Percentiles rank a stretch among this genome's conserved stretches.
These are phyloP conservation scores for Xerocomellus dryophilus DNA, from an alignment of 768 basidiomycete genomes.

Conservation along the genomic window DNA sequence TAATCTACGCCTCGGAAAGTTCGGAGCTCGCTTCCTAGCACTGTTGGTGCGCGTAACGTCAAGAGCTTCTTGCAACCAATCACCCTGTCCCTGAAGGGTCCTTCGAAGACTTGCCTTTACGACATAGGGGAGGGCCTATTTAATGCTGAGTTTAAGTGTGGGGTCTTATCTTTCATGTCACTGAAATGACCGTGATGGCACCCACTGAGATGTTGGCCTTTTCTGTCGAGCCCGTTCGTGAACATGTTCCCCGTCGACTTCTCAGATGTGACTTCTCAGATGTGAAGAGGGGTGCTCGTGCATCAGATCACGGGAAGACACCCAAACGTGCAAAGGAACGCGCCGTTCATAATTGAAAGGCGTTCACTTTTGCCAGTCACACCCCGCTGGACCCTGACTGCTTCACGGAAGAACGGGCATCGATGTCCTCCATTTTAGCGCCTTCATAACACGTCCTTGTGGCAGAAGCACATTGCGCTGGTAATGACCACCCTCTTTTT, in stretches of 20 bases:
- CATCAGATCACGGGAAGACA: constrained; percentile 3
- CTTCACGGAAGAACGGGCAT: not conserved
- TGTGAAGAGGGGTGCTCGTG: not conserved
- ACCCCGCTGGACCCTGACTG: constrained; percentile 15
- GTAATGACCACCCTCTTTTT: constrained; percentile 5
- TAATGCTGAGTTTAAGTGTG: constrained; percentile 6
- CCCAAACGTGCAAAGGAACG: not conserved
- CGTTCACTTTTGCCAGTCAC: not conserved
- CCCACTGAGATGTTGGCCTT: not conserved
- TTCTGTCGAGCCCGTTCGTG: not conserved
- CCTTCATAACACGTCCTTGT: constrained; percentile 14
- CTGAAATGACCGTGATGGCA: not conserved
- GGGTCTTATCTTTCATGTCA: constrained; percentile 2
- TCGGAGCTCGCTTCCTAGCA: not conserved
- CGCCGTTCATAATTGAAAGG: constrained; percentile 7
- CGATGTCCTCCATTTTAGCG: not conserved
- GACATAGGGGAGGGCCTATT: constrained; percentile 5
- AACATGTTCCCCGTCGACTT: constrained; percentile 5
- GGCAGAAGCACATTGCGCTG: constrained; percentile 11
- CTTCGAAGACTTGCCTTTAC: constrained; percentile 1
- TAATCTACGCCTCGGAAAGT: not conserved
- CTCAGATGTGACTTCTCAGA: not conserved
- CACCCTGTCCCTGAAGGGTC: not conserved
- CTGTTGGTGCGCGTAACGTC: not conserved
- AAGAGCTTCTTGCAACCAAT: constrained; percentile 1